Evolutionary conservation across 257 asterid species (phyloP), one percentile per base, ranked within the genome.

Genomic region (Capsicum chinense): DNA sequence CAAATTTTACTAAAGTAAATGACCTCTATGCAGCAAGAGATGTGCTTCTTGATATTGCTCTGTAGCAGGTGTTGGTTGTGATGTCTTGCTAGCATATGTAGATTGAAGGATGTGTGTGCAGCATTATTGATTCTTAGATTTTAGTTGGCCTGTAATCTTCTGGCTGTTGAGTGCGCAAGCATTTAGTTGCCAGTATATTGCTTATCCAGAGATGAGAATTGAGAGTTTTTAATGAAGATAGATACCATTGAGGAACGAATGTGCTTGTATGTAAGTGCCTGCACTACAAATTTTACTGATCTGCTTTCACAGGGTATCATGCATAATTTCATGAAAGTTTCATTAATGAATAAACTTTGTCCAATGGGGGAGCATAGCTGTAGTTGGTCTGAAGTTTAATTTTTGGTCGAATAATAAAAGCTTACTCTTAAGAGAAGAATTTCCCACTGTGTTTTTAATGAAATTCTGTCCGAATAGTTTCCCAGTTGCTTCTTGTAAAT

Each of bases 41-140:
- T 84, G 67, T 88, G 91, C 94, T 92, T 88, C 97, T 94, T 64
- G 98, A 94, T 84, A 92, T 93, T 35, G 97, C 97, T 5, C 88
- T 93, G 56, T 94, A 86, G 82, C 56, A 59, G 19, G 67, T n/a
- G 33, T 39, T 21, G 79, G 81, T 52, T 63, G 9, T 82, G 64
- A 39, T 10, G 48, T 48, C 57, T 13, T 35, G 19, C 13, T 60
- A 21, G 50, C 83, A 39, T 78, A 78, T 78, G 50, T 56, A 78
- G 15, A 78, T 48, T 33, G 82, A 78, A 52, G 82, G 50, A 52
- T 56, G 50, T 33, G 66, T 54, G 82, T 1, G 63, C 66, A 54
- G 9, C 44, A 33, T 78, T 78, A 33, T 78, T 58, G 64, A 42
- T 78, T 64, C 37, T 64, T 83, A 83, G 79, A 13, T 56, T 83